These are phyloP conservation scores for Rhizoctonia solani DNA, from an alignment of 1,284 basidiomycete genomes.

Conservation along the genomic window DNA sequence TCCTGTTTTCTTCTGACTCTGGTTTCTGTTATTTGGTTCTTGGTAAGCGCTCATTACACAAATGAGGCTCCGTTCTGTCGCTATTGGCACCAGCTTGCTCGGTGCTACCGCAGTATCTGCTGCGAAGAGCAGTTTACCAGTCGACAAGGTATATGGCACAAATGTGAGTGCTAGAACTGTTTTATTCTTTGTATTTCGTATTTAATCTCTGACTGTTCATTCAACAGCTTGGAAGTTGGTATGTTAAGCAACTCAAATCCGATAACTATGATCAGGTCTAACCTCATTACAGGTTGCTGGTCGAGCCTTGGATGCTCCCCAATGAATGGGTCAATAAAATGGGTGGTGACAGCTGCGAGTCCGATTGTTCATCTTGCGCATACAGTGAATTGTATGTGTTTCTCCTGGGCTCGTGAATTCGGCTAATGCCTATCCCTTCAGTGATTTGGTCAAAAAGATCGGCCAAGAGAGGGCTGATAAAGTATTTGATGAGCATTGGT, in stretches of 20 bases:
- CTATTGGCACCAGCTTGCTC: neutral
- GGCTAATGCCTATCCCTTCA: slow-evolving; percentile 4
- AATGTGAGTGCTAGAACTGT: slow-evolving; percentile 47
- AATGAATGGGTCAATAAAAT: slow-evolving; percentile 66
- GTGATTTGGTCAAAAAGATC: slow-evolving; percentile 53
- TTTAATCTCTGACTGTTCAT: neutral
- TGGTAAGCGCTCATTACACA: too few species aligned
- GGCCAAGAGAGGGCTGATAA: slow-evolving; percentile 60
- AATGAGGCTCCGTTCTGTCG: slow-evolving; percentile 1
- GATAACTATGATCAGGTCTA: slow-evolving; percentile 41
- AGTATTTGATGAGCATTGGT: slow-evolving; percentile 70
- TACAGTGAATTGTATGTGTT: slow-evolving; percentile 58
- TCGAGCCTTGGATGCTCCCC: slow-evolving; percentile 70
- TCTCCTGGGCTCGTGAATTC: neutral
- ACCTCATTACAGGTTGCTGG: slow-evolving; percentile 52
- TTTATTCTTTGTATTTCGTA: neutral
- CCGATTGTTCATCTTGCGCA: slow-evolving; percentile 61
- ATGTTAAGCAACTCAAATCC: slow-evolving; percentile 48
- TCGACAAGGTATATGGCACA: slow-evolving; percentile 63
- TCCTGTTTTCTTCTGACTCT: too few species aligned
- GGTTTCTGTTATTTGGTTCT: too few species aligned
- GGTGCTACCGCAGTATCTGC: slow-evolving; percentile 7
- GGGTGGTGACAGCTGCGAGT: slow-evolving; percentile 62
- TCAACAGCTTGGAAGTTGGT: slow-evolving; percentile 31
- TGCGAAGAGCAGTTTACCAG: slow-evolving; percentile 22